These are phyloP conservation scores for Otatea glauca DNA, from an alignment of 176 grass and related monocot species.

Conservation along the genomic window DNA sequence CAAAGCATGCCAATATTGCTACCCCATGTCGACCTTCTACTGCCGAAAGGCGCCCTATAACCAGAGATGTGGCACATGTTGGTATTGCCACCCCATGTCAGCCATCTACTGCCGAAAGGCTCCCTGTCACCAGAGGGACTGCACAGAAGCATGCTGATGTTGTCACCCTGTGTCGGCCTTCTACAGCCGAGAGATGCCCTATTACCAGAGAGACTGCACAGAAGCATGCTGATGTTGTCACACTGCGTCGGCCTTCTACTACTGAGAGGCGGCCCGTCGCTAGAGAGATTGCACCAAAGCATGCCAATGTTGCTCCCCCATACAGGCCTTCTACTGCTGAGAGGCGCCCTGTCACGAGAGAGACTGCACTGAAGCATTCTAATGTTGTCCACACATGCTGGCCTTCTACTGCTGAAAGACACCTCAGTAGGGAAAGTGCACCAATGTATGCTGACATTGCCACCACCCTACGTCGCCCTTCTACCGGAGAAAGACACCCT, in stretches of 20 bases:
- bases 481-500: conserved; percentile 44
- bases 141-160: conserved; percentile 29
- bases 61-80: conserved; percentile 32
- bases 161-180: conserved; percentile 8
- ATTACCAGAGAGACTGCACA: neutral
- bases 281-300: conserved; percentile 32
- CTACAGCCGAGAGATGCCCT: conserved; percentile 38
- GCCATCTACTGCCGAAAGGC: conserved; percentile 52
- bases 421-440: conserved; percentile 35
- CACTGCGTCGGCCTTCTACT: conserved; percentile 3
- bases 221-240: neutral
- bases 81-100: conserved; percentile 37
- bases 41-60: conserved; percentile 35
- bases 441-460: conserved; percentile 32
- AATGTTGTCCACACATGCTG: conserved; percentile 15
- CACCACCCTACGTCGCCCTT: conserved; percentile 38
- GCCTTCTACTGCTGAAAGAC: conserved; percentile 38
- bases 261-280: conserved; percentile 9
- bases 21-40: conserved; percentile 40
- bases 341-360: conserved; percentile 44
- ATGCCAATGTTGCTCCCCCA: conserved; percentile 14
- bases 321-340: conserved; percentile 51
- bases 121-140: conserved; percentile 15
- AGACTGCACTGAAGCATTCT: conserved; percentile 38
- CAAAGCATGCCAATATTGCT: conserved; percentile 14